These are phyloP conservation scores for Cicer judaicum DNA, from an alignment of 306 rosid species.

Conservation along the genomic window DNA sequence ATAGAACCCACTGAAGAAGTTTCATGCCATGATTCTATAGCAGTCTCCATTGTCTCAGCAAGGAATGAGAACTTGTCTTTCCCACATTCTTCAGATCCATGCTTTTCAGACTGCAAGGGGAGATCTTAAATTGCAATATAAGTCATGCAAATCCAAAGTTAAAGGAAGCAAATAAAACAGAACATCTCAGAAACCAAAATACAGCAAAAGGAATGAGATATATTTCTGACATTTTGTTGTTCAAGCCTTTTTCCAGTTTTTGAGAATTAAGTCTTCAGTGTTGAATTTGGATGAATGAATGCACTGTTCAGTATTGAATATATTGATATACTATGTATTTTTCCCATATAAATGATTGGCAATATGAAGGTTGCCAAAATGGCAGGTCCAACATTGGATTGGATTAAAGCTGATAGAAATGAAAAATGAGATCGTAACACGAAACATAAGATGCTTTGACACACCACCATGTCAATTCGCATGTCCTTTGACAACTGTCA, in stretches of 20 bases:
- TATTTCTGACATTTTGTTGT: constrained; percentile 1
- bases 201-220: constrained; percentile 28
- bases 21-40: constrained; percentile 84
- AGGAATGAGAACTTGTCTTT: constrained; percentile 74
- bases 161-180: constrained; percentile 33
- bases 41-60: constrained; percentile 82
- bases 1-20: constrained; percentile 79
- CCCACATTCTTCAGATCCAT: constrained; percentile 74
- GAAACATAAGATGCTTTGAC: not conserved
- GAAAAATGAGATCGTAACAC: constrained; percentile 1
- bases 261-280: constrained; percentile 3
- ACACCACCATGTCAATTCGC: no score
- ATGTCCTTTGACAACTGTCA: no score
- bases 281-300: constrained; percentile 17
- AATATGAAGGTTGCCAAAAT: constrained; percentile 2
- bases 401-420: not conserved
- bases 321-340: constrained; percentile 15
- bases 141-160: constrained; percentile 13
- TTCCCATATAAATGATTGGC: constrained; percentile 4
- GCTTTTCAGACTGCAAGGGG: constrained; percentile 67
- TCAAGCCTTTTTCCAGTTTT: not conserved
- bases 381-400: not conserved
- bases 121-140: constrained; percentile 34
- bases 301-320: not conserved
- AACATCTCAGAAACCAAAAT: constrained; percentile 41